Evolutionary conservation across 2,329 filamentous ascomycete genomes (phyloP).

Genomic region (Madurella mycetomatis): DNA sequence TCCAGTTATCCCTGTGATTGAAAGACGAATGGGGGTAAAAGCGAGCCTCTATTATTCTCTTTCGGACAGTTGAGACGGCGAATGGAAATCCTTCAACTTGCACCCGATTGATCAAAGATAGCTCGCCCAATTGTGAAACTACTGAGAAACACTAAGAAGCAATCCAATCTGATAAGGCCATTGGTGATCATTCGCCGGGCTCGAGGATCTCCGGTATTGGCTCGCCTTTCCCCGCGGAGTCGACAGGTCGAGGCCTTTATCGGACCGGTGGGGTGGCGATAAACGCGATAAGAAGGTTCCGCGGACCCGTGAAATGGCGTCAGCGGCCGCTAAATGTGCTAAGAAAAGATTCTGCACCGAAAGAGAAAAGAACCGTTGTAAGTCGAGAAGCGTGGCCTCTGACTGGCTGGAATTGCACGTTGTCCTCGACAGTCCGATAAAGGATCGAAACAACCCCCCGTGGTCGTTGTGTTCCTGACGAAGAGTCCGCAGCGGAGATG

Average conservation of each 20-base stretch:
- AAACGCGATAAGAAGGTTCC: slow-evolving; percentile 16
- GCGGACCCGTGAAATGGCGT: slow-evolving; percentile 24
- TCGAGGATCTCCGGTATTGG: slow-evolving; percentile 16
- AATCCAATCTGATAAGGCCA: slow-evolving; percentile 3
- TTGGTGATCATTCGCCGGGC: background rate
- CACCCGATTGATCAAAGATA: too few species aligned
- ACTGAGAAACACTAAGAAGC: background rate
- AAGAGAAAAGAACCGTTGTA: slow-evolving; percentile 15
- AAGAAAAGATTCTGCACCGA: slow-evolving; percentile 13
- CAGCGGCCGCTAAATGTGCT: slow-evolving; percentile 23
- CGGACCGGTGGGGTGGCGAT: slow-evolving; percentile 16
- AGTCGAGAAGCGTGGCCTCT: slow-evolving; percentile 15
- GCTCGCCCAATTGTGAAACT: too few species aligned
- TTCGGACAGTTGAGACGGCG: too few species aligned
- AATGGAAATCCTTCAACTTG: too few species aligned
- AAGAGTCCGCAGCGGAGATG: slow-evolving; percentile 19
- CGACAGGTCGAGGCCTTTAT: background rate
- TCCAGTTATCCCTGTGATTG: too few species aligned
- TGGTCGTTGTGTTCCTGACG: background rate
- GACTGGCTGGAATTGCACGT: slow-evolving; percentile 14
- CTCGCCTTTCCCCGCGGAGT: slow-evolving; percentile 14
- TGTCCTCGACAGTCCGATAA: slow-evolving; percentile 7
- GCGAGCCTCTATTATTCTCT: too few species aligned
- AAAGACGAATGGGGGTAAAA: too few species aligned
- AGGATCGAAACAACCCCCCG: slow-evolving; percentile 11